Evolutionary conservation across 2,329 filamentous ascomycete species (phyloP), one percentile per base, ranked within the genome.

Genomic region (Epichloe gansuensis): DNA sequence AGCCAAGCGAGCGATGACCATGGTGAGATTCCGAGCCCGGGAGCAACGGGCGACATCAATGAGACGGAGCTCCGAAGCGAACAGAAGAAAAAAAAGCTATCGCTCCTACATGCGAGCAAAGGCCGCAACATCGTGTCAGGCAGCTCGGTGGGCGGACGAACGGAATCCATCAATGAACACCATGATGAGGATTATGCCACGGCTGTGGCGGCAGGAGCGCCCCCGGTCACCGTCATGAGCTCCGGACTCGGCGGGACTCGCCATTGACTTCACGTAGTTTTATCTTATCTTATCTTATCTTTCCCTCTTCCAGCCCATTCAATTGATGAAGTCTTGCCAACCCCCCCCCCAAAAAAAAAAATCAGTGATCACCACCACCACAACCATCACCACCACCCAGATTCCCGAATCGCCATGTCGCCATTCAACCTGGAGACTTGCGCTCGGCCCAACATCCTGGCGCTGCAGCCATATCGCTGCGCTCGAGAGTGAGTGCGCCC

Each of bases 391-490:
- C 39, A 39, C 40, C 25, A 43, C 34, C 23, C 41, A 51, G 8
- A 45, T 46, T 46, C 47, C 23, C 40, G 39, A 34, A 15, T 21
- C 47, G 63, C 55, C 53, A 81, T 81, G 74, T 75, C 79, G 36
- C 73, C 82, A 35, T 90, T 90, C 67, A 79, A 89, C 63, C 72
- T 91, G 49, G 72, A 85, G 60, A 84, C 78, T 56, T 90, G 86
- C 64, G 86, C 85, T 41, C 78, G 87, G 59, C 76, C 83, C 43
- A 91, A 90, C 67, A 89, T 91, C 55, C 70, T 90, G 57, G 75
- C 82, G 56, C 73, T 91, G 47, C 76, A 89, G 62, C 87, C 87
- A 40, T 91, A 91, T 64, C 82, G 87, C 53, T 91, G 87, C 65
- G 87, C 87, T 31, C 72, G 87, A 77, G 87, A 91, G 86, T 89